Evolutionary conservation across 75 land plant species (phyloP).

Genomic region (Sequoia sempervirens): DNA sequence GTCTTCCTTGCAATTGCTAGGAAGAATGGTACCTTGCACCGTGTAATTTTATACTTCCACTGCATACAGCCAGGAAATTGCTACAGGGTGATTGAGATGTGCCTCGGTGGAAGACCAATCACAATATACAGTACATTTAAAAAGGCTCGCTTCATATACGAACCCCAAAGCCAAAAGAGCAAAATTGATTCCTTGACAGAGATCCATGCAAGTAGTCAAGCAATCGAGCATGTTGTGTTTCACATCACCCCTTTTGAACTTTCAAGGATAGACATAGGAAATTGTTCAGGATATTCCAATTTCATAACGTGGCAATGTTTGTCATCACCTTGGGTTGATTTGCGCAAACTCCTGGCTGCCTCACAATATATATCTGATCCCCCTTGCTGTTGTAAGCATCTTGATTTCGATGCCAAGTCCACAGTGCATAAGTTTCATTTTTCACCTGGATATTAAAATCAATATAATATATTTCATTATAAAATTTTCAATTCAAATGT

Average conservation of each 20-base stretch:
- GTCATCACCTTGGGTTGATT: slow-evolving; percentile 12
- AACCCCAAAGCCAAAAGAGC: not conserved
- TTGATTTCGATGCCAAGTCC: slow-evolving; percentile 94
- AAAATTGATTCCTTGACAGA: not conserved
- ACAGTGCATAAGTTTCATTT: slow-evolving; percentile 78
- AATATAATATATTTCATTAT: not conserved
- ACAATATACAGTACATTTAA: not conserved
- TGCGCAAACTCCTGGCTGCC: slow-evolving; percentile 51
- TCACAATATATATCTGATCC: slow-evolving; percentile 81
- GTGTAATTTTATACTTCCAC: not conserved
- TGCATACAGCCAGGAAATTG: not conserved
- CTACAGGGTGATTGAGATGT: not conserved
- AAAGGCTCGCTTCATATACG: not conserved
- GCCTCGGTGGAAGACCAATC: not conserved
- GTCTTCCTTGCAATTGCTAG: not conserved
- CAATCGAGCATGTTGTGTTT: not conserved
- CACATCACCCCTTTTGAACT: not conserved
- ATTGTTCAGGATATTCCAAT: not conserved
- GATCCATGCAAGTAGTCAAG: not conserved
- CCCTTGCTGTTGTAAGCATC: slow-evolving; percentile 47
- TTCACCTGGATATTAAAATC: slow-evolving; percentile 46
- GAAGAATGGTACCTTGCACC: not conserved
- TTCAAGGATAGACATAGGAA: not conserved
- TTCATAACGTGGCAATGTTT: not conserved
- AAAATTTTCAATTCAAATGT: not conserved